Evolutionary conservation across 202 grass and related monocot species (phyloP), one percentile per base, ranked within the genome.

Genomic region (Panicum hallii): DNA sequence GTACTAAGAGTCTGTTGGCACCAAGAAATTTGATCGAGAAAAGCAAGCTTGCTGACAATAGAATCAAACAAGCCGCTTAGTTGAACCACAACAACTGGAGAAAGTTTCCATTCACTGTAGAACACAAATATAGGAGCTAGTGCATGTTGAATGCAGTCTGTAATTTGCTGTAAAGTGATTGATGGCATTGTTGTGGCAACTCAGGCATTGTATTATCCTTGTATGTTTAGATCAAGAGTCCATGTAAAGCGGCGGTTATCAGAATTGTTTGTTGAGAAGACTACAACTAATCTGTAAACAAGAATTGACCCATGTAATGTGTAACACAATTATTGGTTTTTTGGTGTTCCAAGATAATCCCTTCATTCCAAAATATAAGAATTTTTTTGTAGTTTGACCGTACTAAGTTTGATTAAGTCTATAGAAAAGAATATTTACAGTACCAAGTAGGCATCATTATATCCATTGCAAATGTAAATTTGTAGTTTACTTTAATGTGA

Each of bases 171-270:
- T 66, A 46, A 63, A 63, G 12, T 62, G 16, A 65, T 67, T 74
- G 42, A 15, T 67, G 14, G 40, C 52, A 44, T 80, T 75, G 5
- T 63, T 76, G 13, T 57, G 32, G 34, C 66, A 43, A 57, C 71
- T 67, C 1, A 13, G 49, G n/a, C 11, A 28, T 28, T 26, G 12
- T 77, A 30, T 62, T 23, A 38, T 53, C 15, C 17, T 81, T 75
- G 42, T 84, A 74, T 80, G 69, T 80, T 58, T 66, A 64, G 58
- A 49, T 80, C 23, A 79, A 60, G 68, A 80, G n/a, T 50, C 11
- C 50, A 50, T 80, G 50, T 85, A 84, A 88, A 79, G 30, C 0
- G 14, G 40, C 13, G 6, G 7, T 32, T 65, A 66, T 42, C 36
- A 17, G 2, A 11, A 28, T 7, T 88, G 55, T 56, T 78, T 14